phyloP scores from a whole-genome alignment of 2,329 filamentous ascomycete species.

The Scopulariopsis brevicaulis region DNA sequence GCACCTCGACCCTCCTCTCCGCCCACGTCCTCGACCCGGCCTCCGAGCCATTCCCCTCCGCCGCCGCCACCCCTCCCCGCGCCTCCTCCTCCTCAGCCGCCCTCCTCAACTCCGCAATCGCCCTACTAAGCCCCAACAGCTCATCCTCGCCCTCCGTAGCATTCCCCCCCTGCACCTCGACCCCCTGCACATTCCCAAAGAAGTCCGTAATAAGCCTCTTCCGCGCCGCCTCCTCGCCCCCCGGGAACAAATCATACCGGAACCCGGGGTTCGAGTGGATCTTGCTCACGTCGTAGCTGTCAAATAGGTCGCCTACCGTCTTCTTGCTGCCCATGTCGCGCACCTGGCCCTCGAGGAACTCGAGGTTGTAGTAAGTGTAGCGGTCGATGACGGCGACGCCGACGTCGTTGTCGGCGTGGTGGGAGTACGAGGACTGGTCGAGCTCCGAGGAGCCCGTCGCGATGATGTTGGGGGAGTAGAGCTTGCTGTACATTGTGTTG shows the following conservation, averaged over 20 bases:
- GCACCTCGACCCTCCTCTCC: constrained; percentile 1
- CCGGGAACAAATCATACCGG: constrained; percentile 88
- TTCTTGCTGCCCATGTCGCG: constrained; percentile 77
- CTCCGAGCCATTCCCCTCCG: not conserved
- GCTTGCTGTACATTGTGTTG: constrained; percentile 97
- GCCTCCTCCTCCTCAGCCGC: constrained; percentile 33
- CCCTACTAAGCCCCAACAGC: constrained; percentile 61
- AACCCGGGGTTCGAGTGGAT: constrained; percentile 90
- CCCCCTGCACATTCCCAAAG: constrained; percentile 95
- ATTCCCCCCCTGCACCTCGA: constrained; percentile 66
- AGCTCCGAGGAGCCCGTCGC: constrained; percentile 94
- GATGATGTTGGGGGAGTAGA: constrained; percentile 97
- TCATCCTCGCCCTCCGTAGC: constrained; percentile 58
- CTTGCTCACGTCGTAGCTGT: constrained; percentile 89
- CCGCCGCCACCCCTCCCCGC: constrained; percentile 11
- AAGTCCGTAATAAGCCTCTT: constrained; percentile 87
- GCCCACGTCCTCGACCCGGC: not conserved
- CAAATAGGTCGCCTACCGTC: constrained; percentile 87
- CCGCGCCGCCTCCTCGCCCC: constrained; percentile 66
- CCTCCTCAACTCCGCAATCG: constrained; percentile 42
- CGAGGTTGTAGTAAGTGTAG: constrained; percentile 97
- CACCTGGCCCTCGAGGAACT: constrained; percentile 88
- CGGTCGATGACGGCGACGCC: constrained; percentile 97
- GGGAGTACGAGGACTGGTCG: constrained; percentile 92
- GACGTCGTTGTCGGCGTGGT: constrained; percentile 96